Evolutionary conservation across 2,329 filamentous ascomycete genomes (phyloP), one percentile per base, ranked within the genome.

Genomic region (Diaporthe longicolla): DNA sequence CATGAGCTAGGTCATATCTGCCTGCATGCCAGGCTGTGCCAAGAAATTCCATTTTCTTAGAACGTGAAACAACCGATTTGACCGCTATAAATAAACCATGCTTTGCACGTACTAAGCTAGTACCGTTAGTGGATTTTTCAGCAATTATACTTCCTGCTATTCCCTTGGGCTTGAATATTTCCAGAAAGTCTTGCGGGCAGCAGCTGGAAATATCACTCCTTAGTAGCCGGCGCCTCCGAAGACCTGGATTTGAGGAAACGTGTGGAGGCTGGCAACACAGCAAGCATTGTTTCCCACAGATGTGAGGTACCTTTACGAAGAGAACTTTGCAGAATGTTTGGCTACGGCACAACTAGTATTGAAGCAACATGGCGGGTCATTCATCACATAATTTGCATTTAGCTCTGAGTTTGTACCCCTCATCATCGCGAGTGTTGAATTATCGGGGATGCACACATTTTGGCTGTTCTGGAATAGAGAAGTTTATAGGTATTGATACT

Each of bases 301-400:
- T 57, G 4, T 4, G 8, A 57, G 9, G 19, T n/a, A 35, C 29
- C 35, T 57, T 2, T 57, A 19, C 29, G 7, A 37, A 29, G 35
- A 35, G 21, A 40, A 19, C 35, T 43, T 43, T 61, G 35, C 35
- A 43, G 57, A 43, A 43, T 61, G 57, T n/a, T 61, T 61, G 35
- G 35, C 40, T 26, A 26, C 35, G 26, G 21, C 57, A 26, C 35
- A 59, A 26, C 21, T 26, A 40, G 57, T 40, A 61, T 26, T n/a
- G 40, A 40, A 59, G 57, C 35, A 43, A 40, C 13, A 26, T 40
- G 32, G 29, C 19, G 55, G 55, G 37, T 58, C 21, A 37, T 10
- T 35, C 57, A 40, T 40, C n/a, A 40, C 57, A 40, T 59, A 24
- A 24, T 40, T 43, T 5, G 9, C 11, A 43, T 40, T 7, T 26